phyloP scores from a whole-genome alignment of 148 eudicot genomes.

The Tetragonia tetragonoides region DNA sequence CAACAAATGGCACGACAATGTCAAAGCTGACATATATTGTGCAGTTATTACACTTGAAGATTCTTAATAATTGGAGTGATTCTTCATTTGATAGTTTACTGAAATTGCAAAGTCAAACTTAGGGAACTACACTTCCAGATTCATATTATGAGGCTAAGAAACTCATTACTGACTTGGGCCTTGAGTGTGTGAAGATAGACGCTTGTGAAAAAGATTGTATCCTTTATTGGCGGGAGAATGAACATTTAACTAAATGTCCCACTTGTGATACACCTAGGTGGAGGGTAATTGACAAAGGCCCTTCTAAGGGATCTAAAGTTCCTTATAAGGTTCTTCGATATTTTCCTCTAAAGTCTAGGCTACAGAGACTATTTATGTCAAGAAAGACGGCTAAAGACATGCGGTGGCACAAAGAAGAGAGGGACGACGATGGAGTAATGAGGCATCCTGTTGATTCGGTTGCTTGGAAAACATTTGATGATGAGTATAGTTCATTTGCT shows the following conservation, averaged over 20 bases:
- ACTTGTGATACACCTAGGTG: no score
- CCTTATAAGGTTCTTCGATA: no score
- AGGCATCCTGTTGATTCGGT: slow-evolving; percentile 10
- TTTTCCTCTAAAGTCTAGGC: no score
- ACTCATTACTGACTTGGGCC: slow-evolving; percentile 12
- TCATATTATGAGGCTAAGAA: not conserved
- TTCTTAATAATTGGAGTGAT: slow-evolving; percentile 18
- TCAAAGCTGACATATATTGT: slow-evolving; percentile 7
- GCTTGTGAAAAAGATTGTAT: slow-evolving; percentile 22
- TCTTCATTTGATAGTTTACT: no score
- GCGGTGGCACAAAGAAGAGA: slow-evolving; percentile 23
- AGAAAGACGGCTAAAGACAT: slow-evolving; percentile 18
- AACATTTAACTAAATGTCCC: no score
- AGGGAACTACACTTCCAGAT: no score
- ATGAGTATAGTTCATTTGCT: slow-evolving; percentile 8
- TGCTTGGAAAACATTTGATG: slow-evolving; percentile 21
- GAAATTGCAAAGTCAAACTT: no score
- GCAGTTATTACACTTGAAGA: slow-evolving; percentile 14
- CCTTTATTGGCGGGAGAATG: slow-evolving; percentile 18
- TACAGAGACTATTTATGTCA: slow-evolving; percentile 4
- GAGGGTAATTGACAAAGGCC: no score
- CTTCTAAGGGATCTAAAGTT: no score
- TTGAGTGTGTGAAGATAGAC: slow-evolving; percentile 23
- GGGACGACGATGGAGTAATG: slow-evolving; percentile 8
- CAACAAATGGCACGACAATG: no score